These are phyloP conservation scores for Neurospora crassa DNA, from an alignment of 2,329 filamentous ascomycete genomes.

Conservation along the genomic window DNA sequence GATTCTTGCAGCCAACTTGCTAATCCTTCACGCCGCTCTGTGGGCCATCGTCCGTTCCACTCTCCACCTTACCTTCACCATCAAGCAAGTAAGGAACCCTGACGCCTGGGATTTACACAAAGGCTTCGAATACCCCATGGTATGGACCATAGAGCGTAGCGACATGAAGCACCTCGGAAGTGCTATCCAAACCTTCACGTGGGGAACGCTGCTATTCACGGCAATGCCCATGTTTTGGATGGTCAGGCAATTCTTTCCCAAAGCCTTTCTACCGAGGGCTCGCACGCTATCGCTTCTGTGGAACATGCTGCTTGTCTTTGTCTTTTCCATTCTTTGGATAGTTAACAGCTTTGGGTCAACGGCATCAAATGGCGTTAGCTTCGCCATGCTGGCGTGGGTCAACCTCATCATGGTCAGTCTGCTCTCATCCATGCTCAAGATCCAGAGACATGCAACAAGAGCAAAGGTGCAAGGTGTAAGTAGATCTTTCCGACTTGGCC, in stretches of 20 bases:
- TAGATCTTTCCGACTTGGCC: background rate
- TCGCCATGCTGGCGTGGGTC: background rate
- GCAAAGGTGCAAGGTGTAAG: background rate
- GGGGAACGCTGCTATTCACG: background rate
- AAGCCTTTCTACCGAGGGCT: background rate
- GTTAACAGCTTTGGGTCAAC: background rate
- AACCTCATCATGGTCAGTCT: background rate
- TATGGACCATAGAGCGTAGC: no score
- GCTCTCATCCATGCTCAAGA: background rate
- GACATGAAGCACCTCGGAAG: rapidly evolving
- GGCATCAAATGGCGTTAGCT: background rate
- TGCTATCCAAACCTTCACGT: background rate
- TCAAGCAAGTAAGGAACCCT: background rate
- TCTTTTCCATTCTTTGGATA: background rate
- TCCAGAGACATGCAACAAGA: background rate
- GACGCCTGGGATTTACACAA: no score
- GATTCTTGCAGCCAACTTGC: background rate
- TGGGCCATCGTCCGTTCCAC: background rate
- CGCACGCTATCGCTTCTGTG: background rate
- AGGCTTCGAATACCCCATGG: no score
- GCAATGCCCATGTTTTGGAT: background rate
- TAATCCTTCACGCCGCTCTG: background rate
- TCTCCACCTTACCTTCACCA: background rate
- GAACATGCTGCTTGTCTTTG: background rate
- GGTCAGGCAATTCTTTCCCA: background rate